Evolutionary conservation across 1,284 basidiomycete species (phyloP).

Genomic region (Austroboletus olivaceoglutinosus): DNA sequence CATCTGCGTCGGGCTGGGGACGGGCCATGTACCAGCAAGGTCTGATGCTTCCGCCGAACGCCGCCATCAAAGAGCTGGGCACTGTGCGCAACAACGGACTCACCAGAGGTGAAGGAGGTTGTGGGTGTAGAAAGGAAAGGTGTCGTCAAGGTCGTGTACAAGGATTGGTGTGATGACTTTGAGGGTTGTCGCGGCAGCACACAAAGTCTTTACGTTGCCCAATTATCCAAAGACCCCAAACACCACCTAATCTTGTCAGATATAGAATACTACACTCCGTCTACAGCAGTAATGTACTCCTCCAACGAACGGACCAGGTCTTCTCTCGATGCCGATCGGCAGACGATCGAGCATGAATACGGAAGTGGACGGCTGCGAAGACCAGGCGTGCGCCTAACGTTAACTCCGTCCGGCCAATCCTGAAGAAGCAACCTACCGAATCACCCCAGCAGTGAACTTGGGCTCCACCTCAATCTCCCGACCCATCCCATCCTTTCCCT

Average conservation of each 20-base stretch:
- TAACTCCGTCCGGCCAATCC: conserved; percentile 11
- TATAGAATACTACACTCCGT: neutral
- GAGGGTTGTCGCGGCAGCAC: neutral
- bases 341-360: conserved; percentile 30
- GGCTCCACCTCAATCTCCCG: conserved; percentile 27
- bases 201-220: conserved; percentile 16
- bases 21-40: conserved; percentile 27
- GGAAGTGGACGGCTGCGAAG: conserved; percentile 31
- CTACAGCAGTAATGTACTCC: neutral
- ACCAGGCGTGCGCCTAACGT: conserved; percentile 9
- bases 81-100: conserved; percentile 7
- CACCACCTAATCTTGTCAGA: conserved; percentile 19
- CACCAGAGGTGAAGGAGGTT: conserved; percentile 16
- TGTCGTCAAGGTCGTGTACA: neutral
- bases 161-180: neutral
- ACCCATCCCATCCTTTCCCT: conserved; percentile 26
- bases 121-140: neutral
- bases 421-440: conserved; percentile 26
- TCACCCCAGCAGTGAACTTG: conserved; percentile 32
- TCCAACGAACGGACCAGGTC: conserved; percentile 13
- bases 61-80: conserved; percentile 5
- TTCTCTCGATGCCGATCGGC: conserved; percentile 31
- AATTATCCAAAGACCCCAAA: conserved; percentile 20
- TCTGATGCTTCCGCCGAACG: conserved; percentile 9
- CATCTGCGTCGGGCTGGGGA: conserved; percentile 38